Conservation (phyloP, 345 rosid species). For the Punica granatum region DNA sequence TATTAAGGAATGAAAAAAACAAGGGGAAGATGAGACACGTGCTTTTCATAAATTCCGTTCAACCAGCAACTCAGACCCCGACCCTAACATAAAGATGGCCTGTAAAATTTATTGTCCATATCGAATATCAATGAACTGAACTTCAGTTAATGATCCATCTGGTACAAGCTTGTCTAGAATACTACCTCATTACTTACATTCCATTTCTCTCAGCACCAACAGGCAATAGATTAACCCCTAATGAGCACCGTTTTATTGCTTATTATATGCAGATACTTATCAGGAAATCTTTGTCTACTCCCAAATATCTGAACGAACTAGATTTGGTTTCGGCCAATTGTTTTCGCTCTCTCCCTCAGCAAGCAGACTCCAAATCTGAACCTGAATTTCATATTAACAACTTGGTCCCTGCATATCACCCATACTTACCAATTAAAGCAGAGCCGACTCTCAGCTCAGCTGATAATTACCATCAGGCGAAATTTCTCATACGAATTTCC, state of each 20-base stretch:
- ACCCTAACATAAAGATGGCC: neutral
- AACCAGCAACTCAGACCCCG: neutral
- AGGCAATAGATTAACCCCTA: neutral
- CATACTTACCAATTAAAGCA: too few relatives aligned
- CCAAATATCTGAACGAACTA: too few relatives aligned
- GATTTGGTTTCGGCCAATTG: neutral
- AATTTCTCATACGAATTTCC: neutral
- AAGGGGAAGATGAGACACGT: neutral
- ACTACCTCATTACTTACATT: neutral
- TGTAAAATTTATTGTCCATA: neutral
- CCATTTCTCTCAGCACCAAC: neutral
- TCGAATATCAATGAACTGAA: neutral
- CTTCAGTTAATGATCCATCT: neutral
- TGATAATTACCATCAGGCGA: neutral
- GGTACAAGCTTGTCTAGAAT: neutral
- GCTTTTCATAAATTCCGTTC: too few relatives aligned
- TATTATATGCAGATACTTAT: neutral
- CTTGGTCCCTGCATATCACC: neutral
- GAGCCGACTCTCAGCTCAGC: too few relatives aligned
- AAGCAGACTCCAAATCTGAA: neutral
- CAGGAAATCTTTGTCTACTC: neutral
- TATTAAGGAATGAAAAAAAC: neutral
- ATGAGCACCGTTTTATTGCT: neutral
- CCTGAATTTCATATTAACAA: neutral
- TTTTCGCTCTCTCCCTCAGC: neutral